Evolutionary conservation across 768 basidiomycete species (phyloP), one percentile per base, ranked within the genome.

Genomic region (Sutorius australiensis): DNA sequence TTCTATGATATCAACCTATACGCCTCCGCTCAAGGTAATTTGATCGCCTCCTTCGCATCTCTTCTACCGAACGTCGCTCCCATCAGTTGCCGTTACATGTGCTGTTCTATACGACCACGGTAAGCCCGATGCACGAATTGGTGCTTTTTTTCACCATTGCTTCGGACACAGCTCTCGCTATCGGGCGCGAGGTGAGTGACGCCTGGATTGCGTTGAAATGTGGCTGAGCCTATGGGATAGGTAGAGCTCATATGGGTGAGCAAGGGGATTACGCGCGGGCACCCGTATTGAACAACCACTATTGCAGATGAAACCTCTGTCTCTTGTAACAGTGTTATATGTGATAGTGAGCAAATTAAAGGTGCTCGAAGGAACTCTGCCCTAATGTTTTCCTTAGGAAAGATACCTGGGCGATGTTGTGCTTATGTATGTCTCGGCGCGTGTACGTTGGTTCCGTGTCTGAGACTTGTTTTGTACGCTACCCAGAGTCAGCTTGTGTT

Each of bases 181-280:
- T 71, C 43, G 47, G 58, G 6, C 64, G 67, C n/a, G 69, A 69
- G 57, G 67, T 61, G 46, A 49, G 67, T 50, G 36, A 21, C 40
- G 31, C 5, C 30, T 12, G 24, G 34, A 24, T 31, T 49, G 10
- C 40, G 14, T 17, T n/a, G 42, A 46, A 42, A 38, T 3, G n/a
- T 3, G 21, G 6, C 28, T 52, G 30, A 66, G 5, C 21, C 10
- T 11, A 30, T 32, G 37, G 30, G 45, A 43, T 30, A 68, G 67
- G 54, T 68, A 38, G 67, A 70, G 7, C 62, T 69, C 19, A 55
- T 68, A 51, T 68, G 69, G 69, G 67, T 70, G 43, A 49, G 65
- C 36, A 3, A 12, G 41, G 21, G 11, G 12, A 36, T 40, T 40
- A 5, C 31, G 16, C 17, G 28, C n/a, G 27, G 48, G 24, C 33